A percentile compares a stretch with the other conserved stretches of the same genome.
Conservation (phyloP, 495 filamentous ascomycete genomes). For the Melanomma pulvis-pyrius region DNA sequence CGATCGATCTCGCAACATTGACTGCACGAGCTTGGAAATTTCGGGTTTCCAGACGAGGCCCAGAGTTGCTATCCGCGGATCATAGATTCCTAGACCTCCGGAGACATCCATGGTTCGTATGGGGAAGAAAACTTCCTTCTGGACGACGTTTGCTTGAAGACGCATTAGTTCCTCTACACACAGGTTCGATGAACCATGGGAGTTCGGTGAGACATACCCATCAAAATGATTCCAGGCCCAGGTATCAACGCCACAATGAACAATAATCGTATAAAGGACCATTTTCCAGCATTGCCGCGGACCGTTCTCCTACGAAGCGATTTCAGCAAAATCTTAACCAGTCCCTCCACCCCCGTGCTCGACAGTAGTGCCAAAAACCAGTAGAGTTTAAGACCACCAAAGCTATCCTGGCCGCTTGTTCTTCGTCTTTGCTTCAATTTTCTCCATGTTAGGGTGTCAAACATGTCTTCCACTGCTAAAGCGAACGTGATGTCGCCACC, state of each 20-base stretch:
- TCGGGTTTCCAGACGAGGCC: background rate
- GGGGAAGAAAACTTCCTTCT: constrained; percentile 9
- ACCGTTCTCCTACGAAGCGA: background rate
- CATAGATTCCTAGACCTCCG: constrained; percentile 16
- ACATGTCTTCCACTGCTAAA: constrained; percentile 12
- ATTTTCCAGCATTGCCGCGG: background rate
- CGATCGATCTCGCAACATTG: constrained; percentile 18
- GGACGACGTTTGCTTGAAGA: constrained; percentile 6
- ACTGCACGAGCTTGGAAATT: constrained; percentile 12
- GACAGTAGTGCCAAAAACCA: constrained; percentile 22
- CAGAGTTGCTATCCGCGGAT: constrained; percentile 6
- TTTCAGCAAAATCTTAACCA: constrained; percentile 8
- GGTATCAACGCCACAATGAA: constrained; percentile 22
- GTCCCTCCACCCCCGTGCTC: constrained; percentile 13
- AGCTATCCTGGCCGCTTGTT: background rate
- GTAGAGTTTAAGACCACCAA: constrained; percentile 1
- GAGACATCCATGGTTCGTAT: constrained; percentile 2
- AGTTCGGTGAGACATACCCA: background rate
- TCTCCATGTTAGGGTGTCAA: constrained; percentile 20
- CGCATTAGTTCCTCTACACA: background rate
- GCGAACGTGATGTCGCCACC: constrained; percentile 25
- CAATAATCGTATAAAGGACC: constrained; percentile 5
- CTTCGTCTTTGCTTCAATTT: constrained; percentile 1
- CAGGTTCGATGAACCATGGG: background rate
- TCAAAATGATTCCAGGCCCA: constrained; percentile 26